Base-by-base conservation (phyloP, 1,139 yeast genomes). In the Blastobotrys arbuscula region DNA sequence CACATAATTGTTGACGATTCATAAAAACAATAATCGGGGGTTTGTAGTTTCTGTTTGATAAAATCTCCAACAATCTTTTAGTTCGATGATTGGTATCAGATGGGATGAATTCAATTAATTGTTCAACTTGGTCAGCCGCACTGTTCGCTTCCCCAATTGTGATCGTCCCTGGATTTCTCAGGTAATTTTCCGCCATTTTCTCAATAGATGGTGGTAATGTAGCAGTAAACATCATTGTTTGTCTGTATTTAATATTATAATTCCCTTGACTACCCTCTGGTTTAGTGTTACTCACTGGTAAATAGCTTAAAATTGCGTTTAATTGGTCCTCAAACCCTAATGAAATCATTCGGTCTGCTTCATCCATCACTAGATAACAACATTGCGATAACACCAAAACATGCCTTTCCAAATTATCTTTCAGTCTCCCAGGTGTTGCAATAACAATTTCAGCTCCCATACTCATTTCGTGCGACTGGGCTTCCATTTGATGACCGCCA, bases 301-400 rank as follows among this genome's bases (percentile, higher is more conserved):
- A 66, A 21, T 68, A 65, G 8, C 69, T 69, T 49, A 86, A 66
- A 18, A 92, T 78, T 26, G 74, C 71, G 34, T 75, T 77, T 42
- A 92, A 76, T 55, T 88, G 88, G 44, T 79, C 85, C 60, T 89
- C 96, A 64, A 92, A 90, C 2, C 97, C 97, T 78, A 90, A 75
- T 63, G 90, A 96, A 40, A 92, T 82, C 97, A 90, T 90, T 59
- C 89, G 74, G 65, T 90, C 97, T 1, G 96, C 96, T 66, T 90
- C 97, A 69, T 90, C 97, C 73, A 89, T 74, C 1, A 87, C 82
- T 16, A 90, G 70, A 56, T 81, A 85, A 53, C 76, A 75, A 55
- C 95, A 80, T 53, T 79, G 79, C 42, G 70, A 71, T 37, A 90
- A 67, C 2, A 77, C 77, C 2, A 89, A 56, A 15, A 84, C 70